Evolutionary conservation across 2,329 filamentous ascomycete genomes (phyloP), one percentile per base, ranked within the genome.

Genomic region (Dothidotthia symphoricarpi): DNA sequence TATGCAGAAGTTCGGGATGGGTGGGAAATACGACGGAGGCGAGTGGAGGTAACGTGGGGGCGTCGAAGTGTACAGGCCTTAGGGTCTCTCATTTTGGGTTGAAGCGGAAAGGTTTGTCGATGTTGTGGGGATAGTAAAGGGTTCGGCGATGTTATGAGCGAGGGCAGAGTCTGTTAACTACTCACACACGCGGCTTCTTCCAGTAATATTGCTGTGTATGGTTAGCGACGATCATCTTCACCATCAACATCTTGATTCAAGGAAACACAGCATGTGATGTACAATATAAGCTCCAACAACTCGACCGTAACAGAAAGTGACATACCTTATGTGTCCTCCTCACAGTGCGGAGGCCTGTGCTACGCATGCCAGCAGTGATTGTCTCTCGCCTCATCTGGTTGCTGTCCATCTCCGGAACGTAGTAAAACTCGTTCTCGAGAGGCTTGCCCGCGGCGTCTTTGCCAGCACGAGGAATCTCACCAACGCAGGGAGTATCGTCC

Each of bases 361-460:
- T 95, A 39, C 88, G 79, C 63, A 96, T 73, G 36, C 88, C 87
- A 51, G 90, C 83, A 1, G 90, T 88, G 11, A 96, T 88, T 15
- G 89, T 86, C 36, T 88, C 79, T 34, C 86, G 81, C 43, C 91
- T 80, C 61, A 85, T 80, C 47, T 83, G 78, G 61, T 97, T 89
- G 2, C 77, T 74, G 62, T 98, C 93, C 58, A 82, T 77, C 66
- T 97, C 91, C 0, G 90, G 86, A 6, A 96, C 76, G 61, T 98
- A 98, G 69, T 97, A 97, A 66, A 94, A 97, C 67, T 98, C 90
- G 73, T 87, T 94, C 74, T 98, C 91, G 1, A 98, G 78, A 6
- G 84, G 73, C 71, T 96, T 93, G 52, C 93, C 93, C 0, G 93
- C 91, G 4, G 93, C 93, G 63, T 98, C 93, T 68, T 97, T 98